Conservation (phyloP, 192 early-diverging fungal species). For the Coemansia sp. region DNA sequence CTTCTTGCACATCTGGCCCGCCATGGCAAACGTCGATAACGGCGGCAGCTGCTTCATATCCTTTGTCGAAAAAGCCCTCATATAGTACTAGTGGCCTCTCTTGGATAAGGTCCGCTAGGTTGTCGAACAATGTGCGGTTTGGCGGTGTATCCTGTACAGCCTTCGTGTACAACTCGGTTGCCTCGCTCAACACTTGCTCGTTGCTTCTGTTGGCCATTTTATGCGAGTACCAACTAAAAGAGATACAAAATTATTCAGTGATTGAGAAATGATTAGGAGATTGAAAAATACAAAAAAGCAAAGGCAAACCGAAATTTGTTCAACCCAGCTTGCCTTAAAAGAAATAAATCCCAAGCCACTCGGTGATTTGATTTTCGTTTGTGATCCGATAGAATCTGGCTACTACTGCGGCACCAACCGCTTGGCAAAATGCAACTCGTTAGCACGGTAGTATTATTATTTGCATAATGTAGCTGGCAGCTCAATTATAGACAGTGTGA, state of each 20-base stretch:
- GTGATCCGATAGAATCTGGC: no score
- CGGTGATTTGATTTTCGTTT: no score
- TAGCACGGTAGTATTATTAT: no score
- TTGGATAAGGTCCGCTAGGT: conserved; percentile 41
- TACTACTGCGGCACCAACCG: no score
- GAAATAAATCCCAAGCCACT: no score
- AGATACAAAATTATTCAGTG: neutral
- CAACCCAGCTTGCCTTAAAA: no score
- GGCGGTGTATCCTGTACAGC: conserved; percentile 48
- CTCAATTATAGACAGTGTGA: no score
- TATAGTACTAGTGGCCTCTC: conserved; percentile 40
- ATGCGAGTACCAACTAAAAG: neutral
- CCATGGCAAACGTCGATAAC: conserved; percentile 36
- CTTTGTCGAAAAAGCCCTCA: conserved; percentile 36
- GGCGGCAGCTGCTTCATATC: conserved; percentile 31
- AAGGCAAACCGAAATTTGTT: no score
- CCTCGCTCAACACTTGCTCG: conserved; percentile 6
- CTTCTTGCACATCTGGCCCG: conserved; percentile 2
- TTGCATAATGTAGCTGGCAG: no score
- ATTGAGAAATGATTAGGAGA: neutral
- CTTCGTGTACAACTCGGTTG: conserved; percentile 31
- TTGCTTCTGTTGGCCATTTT: conserved; percentile 14
- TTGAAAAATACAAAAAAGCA: no score
- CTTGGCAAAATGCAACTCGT: no score
- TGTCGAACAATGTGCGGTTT: conserved; percentile 52